Base-by-base conservation (phyloP, 495 filamentous ascomycete species). In the Letharia lupina region DNA sequence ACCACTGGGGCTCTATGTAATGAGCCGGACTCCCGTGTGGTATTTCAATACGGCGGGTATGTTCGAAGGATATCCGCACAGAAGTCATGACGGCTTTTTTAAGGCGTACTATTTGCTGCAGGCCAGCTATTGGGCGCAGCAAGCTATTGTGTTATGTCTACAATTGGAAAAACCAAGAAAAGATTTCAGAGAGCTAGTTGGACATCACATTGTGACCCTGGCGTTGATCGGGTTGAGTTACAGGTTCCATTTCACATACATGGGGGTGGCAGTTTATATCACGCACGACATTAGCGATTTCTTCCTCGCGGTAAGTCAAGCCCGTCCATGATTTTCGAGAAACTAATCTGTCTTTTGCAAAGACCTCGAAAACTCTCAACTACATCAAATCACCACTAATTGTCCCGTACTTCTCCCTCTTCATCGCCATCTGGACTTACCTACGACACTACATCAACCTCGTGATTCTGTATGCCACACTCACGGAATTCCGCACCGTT, bases 71-170 rank as follows among this genome's bases (percentile, higher is more conserved):
- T 98, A 90, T 78, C 94, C 94, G 23, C 94, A 98, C 77, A 82
- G 84, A 68, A 88, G 88, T 59, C 93, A 95, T 72, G 90, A 90
- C 60, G 89, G 77, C 48, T 63, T 82, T n/a, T 96, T 98, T 84
- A 98, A 98, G 82, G 89, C 92, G 33, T 98, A 97, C 75, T 98
- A 98, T 71, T 79, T 98, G 60, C 87, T 98, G 70, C 89, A 98
- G 78, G 95, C 91, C 44, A 88, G 89, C 64, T 98, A 96, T 79
- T 98, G 94, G 94, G 83, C 88, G 9, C 95, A 98, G 80, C 94
- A 98, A 79, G 89, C 87, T 28, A 89, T 98, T 65, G 94, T 98
- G 23, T 80, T 98, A 61, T 67, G 91, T 66, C 79, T 98, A 63
- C 89, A 89, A 75, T 83, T 97, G 77, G 94, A 98, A 82, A 95